phyloP scores from a whole-genome alignment of 129 eudicot species.

The Escallonia herrerae region DNA sequence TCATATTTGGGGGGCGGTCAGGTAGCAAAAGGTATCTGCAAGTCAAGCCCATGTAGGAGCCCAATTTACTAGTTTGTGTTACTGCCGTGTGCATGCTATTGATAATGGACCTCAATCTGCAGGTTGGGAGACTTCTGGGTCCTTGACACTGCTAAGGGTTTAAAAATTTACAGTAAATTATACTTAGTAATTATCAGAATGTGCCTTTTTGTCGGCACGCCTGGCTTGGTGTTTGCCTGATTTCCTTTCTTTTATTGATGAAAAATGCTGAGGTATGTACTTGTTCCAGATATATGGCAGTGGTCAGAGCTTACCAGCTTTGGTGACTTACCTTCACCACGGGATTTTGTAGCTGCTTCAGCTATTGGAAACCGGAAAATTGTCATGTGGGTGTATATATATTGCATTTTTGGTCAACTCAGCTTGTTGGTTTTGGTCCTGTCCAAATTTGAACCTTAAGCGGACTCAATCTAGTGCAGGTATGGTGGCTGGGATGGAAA shows the following conservation, averaged over 20 bases:
- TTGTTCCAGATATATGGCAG: conserved; percentile 86
- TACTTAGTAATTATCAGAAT: too few relatives aligned
- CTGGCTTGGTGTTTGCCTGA: conserved; percentile 1
- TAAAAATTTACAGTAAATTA: conserved; percentile 9
- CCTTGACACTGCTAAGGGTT: conserved; percentile 76
- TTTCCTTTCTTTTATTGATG: neutral
- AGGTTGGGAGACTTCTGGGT: conserved; percentile 99
- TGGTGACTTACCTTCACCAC: conserved; percentile 94
- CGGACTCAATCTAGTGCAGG: conserved; percentile 41
- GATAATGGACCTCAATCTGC: conserved; percentile 24
- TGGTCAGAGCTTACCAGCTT: conserved; percentile 98
- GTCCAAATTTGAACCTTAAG: conserved; percentile 1
- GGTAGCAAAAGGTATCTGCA: conserved; percentile 67
- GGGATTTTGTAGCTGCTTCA: conserved; percentile 96
- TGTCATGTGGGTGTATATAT: conserved; percentile 57
- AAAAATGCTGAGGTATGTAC: neutral
- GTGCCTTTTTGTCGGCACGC: too few relatives aligned
- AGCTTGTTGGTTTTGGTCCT: neutral
- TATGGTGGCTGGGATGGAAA: conserved; percentile 99
- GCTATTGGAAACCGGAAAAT: conserved; percentile 90
- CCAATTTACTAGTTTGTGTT: conserved; percentile 2
- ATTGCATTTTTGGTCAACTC: neutral
- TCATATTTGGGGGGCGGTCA: conserved; percentile 91
- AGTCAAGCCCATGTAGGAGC: neutral
- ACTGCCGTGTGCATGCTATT: conserved; percentile 8